phyloP scores from a whole-genome alignment of 345 rosid genomes.

The Noccaea caerulescens region DNA sequence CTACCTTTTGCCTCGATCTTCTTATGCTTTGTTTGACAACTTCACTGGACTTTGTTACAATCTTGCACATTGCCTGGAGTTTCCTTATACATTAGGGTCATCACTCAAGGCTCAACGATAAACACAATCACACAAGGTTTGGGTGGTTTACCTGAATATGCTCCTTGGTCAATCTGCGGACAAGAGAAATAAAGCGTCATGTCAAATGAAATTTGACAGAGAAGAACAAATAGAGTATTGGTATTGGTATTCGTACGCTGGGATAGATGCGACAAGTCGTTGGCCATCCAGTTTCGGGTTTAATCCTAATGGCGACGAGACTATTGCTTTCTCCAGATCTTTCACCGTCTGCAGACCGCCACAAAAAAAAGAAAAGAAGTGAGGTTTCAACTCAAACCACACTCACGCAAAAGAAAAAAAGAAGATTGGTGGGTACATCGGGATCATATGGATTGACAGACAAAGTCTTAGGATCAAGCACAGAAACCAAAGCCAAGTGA shows the following conservation, averaged over 20 bases:
- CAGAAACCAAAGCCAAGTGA: slow-evolving; percentile 88
- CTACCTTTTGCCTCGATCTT: slow-evolving; percentile 90
- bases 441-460: slow-evolving; percentile 95
- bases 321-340: slow-evolving; percentile 81
- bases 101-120: neutral
- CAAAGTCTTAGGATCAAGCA: slow-evolving; percentile 80
- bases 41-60: slow-evolving; percentile 84
- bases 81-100: neutral
- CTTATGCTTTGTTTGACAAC: slow-evolving; percentile 91
- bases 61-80: slow-evolving; percentile 82
- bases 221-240: neutral
- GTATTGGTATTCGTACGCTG: slow-evolving; percentile 57
- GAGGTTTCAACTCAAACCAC: no score
- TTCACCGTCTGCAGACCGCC: slow-evolving; percentile 63
- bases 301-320: slow-evolving; percentile 86
- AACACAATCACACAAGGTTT: neutral
- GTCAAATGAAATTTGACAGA: slow-evolving; percentile 13
- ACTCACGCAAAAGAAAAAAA: neutral
- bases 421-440: slow-evolving; percentile 58
- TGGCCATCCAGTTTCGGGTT: slow-evolving; percentile 84
- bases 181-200: no score
- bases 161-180: slow-evolving; percentile 85
- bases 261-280: slow-evolving; percentile 80
- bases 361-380: no score
- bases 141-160: slow-evolving; percentile 68